Base-by-base conservation (phyloP, 2,329 filamentous ascomycete genomes). In the Xenoacremonium recifei region DNA sequence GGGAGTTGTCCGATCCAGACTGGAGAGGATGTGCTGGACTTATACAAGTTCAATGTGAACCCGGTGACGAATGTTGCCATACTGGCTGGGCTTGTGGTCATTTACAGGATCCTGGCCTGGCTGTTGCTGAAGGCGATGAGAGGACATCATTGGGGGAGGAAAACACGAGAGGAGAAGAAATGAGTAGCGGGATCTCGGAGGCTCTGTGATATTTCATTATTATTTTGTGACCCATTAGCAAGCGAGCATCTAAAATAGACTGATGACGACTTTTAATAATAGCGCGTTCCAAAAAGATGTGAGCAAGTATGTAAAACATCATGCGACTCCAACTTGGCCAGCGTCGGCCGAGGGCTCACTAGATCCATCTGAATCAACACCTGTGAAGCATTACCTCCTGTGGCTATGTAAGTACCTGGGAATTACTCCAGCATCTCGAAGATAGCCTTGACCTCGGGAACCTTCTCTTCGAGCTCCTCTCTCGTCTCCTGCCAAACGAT, bases 31-130 rank as follows among this genome's bases (percentile, higher is more conserved):
- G 85, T 85, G 1, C 61, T 91, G 36, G 61, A 77, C 33, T 55
- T 89, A 40, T 91, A 89, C 61, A 76, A 78, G 37, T 68, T 89
- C 40, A 72, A 87, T 39, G 78, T 73, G 10, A 70, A 85, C 52
- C 77, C 81, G 0, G 69, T 74, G 11, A 68, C 78, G 40, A 84
- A 87, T 50, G 59, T 89, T 3, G 72, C 80, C 50, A 79, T 76
- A 4, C 58, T 90, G 53, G 84, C 79, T 0, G 75, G 79, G 2
- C 82, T 79, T 42, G 72, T 83, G 2, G 70, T 89, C 2, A 70
- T 76, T 6, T 90, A 90, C 63, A 69, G 87, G 7, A 21, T 85
- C 3, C 55, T 88, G 9, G 80, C 82, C 0, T 87, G 80, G 71
- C 57, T 66, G 3, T 47, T 86, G 34, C 49, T 87, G 48, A 76